Evolutionary conservation across 441 rosid species (phyloP), one percentile per base, ranked within the genome.

Genomic region (Bocquillonia castaneifolia): DNA sequence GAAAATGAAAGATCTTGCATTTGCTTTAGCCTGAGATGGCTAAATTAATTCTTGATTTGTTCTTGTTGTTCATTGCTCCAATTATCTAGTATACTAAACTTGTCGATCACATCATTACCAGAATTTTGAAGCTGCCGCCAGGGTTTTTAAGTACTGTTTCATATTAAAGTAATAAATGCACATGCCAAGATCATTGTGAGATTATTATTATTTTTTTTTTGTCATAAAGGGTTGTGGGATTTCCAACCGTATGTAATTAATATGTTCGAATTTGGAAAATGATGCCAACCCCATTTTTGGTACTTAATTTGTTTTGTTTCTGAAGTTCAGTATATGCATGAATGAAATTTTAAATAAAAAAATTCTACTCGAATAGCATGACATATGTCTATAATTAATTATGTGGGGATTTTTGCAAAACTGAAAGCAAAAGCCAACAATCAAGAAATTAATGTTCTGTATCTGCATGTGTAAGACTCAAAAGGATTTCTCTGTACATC

Each of bases 1-100:
- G 74, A 78, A 63, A 76, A 59, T 18, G 81, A 81, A 70, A 67
- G 61, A 31, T 69, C 47, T 50, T 20, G 66, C 58, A 26, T 32
- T 69, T 10, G 59, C 5, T 56, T 25, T 37, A 25, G 29, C 14
- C 29, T 23, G 12, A 50, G 53, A n/a, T 42, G 20, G 26, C 34
- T 44, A 29, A 32, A 22, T 60, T 34, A 29, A 26, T 18, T 23
- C 18, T 29, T 59, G 37, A 37, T 58, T 57, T 45, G 6, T 7
- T 45, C 14, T n/a, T n/a, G n/a, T 71, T 32, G 51, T 29, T 29
- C 40, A 18, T 32, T 32, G 44, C 17, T 50, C 23, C n/a, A 50
- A 28, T 36, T 58, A 34, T 18, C 31, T 22, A 8, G 6, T 17
- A 10, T 42, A 12, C 6, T 32, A 10, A 63, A 28, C 74, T 71